Conservation (phyloP, 257 asterid genomes). For the Solanum sitiens region DNA sequence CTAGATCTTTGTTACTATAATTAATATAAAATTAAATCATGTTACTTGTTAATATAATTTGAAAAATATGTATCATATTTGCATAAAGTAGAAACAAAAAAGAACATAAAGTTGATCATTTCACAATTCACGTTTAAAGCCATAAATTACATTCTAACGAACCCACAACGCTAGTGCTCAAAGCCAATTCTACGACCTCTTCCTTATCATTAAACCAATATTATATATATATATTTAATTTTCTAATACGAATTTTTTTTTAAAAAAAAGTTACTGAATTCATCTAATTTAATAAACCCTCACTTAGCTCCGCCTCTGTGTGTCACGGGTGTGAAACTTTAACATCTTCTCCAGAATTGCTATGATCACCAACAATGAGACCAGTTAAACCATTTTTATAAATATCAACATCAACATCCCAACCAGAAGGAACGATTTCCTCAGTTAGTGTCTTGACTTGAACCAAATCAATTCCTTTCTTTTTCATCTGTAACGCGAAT, state of each 20-base stretch:
- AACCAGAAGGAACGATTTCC: constrained; percentile 7
- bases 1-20: background rate
- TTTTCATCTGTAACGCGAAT: background rate
- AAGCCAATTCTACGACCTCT: no score
- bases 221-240: no score
- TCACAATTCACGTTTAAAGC: no score
- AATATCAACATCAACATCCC: background rate
- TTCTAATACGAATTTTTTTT: no score
- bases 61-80: background rate
- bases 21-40: background rate
- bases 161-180: no score
- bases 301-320: no score
- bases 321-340: background rate
- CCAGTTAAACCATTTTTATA: background rate
- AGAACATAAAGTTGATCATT: no score
- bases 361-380: background rate
- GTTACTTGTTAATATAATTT: background rate
- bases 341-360: background rate
- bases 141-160: no score
- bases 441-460: background rate
- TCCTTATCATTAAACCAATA: no score
- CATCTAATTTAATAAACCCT: no score
- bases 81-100: background rate
- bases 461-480: background rate
- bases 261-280: no score